These are phyloP conservation scores for Boletellus sp. DNA, from an alignment of 768 basidiomycete species.

Conservation along the genomic window DNA sequence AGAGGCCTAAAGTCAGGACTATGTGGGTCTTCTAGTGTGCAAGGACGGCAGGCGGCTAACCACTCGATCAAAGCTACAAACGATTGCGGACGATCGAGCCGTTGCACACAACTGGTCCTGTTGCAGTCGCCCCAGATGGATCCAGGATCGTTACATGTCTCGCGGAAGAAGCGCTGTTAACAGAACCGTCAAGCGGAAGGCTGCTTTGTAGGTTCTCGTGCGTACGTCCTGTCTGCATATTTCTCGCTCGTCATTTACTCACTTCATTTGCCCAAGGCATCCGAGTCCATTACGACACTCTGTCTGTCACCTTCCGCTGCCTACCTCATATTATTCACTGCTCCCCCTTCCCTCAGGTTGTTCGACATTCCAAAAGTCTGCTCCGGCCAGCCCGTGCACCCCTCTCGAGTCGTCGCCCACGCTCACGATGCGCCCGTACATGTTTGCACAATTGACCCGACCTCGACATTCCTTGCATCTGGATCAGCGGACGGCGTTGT, in stretches of 20 bases:
- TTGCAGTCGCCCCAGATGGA: constrained; percentile 77
- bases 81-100: constrained; percentile 71
- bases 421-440: constrained; percentile 95
- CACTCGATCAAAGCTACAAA: constrained; percentile 54
- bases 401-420: constrained; percentile 70
- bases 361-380: constrained; percentile 67
- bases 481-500: constrained; percentile 96
- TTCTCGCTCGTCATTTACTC: not conserved
- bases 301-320: constrained; percentile 74
- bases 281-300: constrained; percentile 78
- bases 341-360: constrained; percentile 75
- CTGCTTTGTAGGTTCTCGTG: constrained; percentile 80
- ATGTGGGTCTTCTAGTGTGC: constrained; percentile 5
- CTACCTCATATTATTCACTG: constrained; percentile 76
- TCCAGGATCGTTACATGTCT: constrained; percentile 80
- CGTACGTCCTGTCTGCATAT: constrained; percentile 46
- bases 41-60: constrained; percentile 7
- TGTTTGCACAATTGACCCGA: constrained; percentile 79
- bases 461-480: constrained; percentile 88
- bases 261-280: constrained; percentile 56
- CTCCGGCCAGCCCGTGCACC: constrained; percentile 52
- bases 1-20: constrained; percentile 49
- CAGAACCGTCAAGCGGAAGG: constrained; percentile 69
- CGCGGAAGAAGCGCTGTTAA: constrained; percentile 79
- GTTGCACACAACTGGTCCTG: constrained; percentile 85